These are phyloP conservation scores for Phlegmacium glaucopus DNA, from an alignment of 768 basidiomycete genomes.

Conservation along the genomic window DNA sequence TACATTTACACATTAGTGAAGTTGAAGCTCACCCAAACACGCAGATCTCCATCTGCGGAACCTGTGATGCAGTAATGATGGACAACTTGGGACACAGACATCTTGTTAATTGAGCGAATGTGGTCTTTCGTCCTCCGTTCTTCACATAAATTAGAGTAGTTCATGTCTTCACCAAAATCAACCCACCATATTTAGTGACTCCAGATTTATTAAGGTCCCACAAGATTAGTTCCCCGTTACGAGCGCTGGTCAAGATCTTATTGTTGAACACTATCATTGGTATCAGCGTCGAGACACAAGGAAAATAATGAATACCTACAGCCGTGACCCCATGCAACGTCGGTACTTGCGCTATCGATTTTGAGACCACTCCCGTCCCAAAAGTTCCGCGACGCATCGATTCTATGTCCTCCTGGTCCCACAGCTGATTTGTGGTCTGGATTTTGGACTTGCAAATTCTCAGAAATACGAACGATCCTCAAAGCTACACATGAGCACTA, in stretches of 20 bases:
- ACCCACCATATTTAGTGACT: constrained; percentile 64
- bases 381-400: constrained; percentile 72
- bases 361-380: constrained; percentile 80
- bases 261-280: constrained; percentile 55
- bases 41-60: constrained; percentile 76
- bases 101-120: constrained; percentile 64
- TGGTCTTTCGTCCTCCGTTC: constrained; percentile 69
- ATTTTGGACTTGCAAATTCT: constrained; percentile 35
- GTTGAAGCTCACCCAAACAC: constrained; percentile 62
- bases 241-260: constrained; percentile 77
- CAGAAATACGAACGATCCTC: constrained; percentile 55
- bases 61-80: constrained; percentile 76
- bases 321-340: constrained; percentile 77
- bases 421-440: constrained; percentile 49
- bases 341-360: constrained; percentile 74
- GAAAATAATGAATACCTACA: constrained; percentile 35
- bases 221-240: constrained; percentile 80
- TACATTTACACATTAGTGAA: not conserved
- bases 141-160: constrained; percentile 18
- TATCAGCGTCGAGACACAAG: constrained; percentile 7
- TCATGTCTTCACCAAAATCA: not conserved
- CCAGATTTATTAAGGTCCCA: constrained; percentile 76
- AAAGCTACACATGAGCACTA: constrained; percentile 38
- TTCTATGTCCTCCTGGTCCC: constrained; percentile 59
- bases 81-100: constrained; percentile 65